Evolutionary conservation across 2,329 filamentous ascomycete genomes (phyloP), one percentile per base, ranked within the genome.

Genomic region (Phaeophleospora eucalypticola): DNA sequence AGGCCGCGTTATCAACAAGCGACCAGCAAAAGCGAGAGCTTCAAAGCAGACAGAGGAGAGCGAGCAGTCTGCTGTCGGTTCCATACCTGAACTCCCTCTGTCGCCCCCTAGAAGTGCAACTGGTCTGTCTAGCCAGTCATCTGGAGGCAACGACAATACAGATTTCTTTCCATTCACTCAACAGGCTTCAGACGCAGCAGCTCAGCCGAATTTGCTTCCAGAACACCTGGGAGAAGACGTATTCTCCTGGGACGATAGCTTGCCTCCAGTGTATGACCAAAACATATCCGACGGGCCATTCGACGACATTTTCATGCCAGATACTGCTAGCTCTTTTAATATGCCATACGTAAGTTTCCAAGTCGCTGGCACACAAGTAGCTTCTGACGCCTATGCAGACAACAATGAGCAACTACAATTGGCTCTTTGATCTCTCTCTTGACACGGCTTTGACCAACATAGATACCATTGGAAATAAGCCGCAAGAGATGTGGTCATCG

Each of bases 291-390:
- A 36, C 27, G 44, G 37, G 12, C 47, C 66, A 14, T 77, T 75
- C 54, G 75, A 79, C 42, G 75, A 81, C 41, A 71, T 77, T 27
- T 81, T 82, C 56, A 76, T 76, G 46, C 73, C 79, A 36, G 80
- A 83, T 57, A 83, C 80, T 59, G 79, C 80, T 21, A 80, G 74
- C 57, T 81, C 79, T 0, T 83, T 83, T 59, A 83, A 83, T 45
- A 80, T 81, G 66, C 80, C 80, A 4, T 83, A 81, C 60, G n/a
- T n/a, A n/a, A n/a, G n/a, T n/a, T n/a, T n/a, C n/a, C n/a, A n/a
- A n/a, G n/a, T n/a, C n/a, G n/a, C n/a, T n/a, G n/a, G n/a, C n/a
- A n/a, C n/a, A n/a, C n/a, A n/a, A n/a, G n/a, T n/a, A n/a, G n/a
- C n/a, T n/a, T n/a, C n/a, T n/a, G n/a, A n/a, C n/a, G n/a, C n/a